Percentiles rank a stretch among this genome's conserved stretches.
Evolutionary conservation across 2,329 filamentous ascomycete genomes (phyloP).

Genomic region (Paecilomyces variotii): DNA sequence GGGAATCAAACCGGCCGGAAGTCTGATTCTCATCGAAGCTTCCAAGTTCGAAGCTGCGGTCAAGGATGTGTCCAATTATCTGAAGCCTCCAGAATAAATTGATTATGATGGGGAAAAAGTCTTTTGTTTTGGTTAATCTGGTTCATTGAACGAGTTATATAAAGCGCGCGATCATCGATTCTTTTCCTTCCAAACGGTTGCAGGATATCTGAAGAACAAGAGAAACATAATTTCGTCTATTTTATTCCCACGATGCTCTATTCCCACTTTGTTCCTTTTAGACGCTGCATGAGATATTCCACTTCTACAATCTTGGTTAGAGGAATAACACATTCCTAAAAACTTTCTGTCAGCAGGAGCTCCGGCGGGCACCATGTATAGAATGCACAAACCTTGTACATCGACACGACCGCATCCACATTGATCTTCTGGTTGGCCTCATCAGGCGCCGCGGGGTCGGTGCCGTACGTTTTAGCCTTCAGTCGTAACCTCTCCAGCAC

Average conservation of each 20-base stretch:
- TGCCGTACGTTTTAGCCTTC: conserved; percentile 91
- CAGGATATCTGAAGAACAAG: conserved; percentile 2
- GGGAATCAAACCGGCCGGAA: conserved; percentile 76
- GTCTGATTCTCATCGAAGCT: conserved; percentile 80
- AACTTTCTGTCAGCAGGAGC: background rate
- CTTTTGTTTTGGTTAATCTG: background rate
- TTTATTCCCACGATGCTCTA: conserved; percentile 11
- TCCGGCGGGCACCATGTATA: background rate
- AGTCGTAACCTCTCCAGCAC: conserved; percentile 77
- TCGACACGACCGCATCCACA: conserved; percentile 78
- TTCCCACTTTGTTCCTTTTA: conserved; percentile 50
- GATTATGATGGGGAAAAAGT: conserved; percentile 9
- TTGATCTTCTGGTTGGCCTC: conserved; percentile 64
- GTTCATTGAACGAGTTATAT: background rate
- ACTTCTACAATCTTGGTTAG: conserved; percentile 98
- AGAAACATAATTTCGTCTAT: conserved; percentile 6
- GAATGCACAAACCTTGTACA: conserved; percentile 55
- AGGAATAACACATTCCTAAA: conserved; percentile 72
- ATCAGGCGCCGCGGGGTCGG: conserved; percentile 62
- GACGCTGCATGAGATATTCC: conserved; percentile 91
- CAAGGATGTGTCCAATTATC: conserved; percentile 65
- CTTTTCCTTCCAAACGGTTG: conserved; percentile 11
- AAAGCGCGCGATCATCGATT: background rate
- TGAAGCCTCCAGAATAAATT: conserved; percentile 46
- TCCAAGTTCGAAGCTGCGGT: conserved; percentile 67